Conservation (phyloP, 768 basidiomycete species). For the Lyophyllum semitale region DNA sequence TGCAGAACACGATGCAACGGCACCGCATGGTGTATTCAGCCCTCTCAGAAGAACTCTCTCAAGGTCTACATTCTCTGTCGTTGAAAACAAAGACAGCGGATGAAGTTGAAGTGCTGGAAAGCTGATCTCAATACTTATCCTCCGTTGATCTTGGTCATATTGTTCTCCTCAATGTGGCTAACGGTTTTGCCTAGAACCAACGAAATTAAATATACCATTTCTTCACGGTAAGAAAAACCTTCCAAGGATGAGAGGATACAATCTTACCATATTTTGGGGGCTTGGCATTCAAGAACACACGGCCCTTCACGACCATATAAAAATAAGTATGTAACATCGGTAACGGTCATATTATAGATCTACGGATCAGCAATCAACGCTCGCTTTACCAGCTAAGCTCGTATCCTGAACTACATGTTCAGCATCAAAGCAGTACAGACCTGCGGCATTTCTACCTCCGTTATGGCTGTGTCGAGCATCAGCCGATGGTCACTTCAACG, state of each 20-base stretch:
- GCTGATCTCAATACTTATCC: background rate
- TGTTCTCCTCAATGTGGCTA: background rate
- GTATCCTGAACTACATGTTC: conserved; percentile 9
- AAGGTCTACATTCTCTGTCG: conserved; percentile 77
- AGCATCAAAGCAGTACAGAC: conserved; percentile 9
- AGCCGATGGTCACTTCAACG: conserved; percentile 4
- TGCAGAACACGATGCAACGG: conserved; percentile 73
- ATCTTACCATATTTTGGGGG: background rate
- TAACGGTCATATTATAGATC: conserved; percentile 17
- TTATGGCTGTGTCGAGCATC: conserved; percentile 18
- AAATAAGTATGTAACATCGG: conserved; percentile 4
- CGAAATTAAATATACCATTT: background rate
- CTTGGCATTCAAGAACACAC: background rate
- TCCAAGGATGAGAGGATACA: conserved; percentile 7
- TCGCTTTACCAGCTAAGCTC: conserved; percentile 1
- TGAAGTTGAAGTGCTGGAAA: conserved; percentile 32
- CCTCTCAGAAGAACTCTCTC: conserved; percentile 67
- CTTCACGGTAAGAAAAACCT: background rate
- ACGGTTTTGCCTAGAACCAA: background rate
- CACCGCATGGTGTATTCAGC: conserved; percentile 79
- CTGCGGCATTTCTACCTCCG: background rate
- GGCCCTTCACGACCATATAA: conserved; percentile 10
- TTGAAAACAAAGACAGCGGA: conserved; percentile 71
- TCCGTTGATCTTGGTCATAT: background rate
- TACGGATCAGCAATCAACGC: conserved; percentile 15